A percentile compares a stretch with the other conserved stretches of the same genome.
Evolutionary conservation across 768 basidiomycete species (phyloP).

Genomic region (Tricholoma sp.): DNA sequence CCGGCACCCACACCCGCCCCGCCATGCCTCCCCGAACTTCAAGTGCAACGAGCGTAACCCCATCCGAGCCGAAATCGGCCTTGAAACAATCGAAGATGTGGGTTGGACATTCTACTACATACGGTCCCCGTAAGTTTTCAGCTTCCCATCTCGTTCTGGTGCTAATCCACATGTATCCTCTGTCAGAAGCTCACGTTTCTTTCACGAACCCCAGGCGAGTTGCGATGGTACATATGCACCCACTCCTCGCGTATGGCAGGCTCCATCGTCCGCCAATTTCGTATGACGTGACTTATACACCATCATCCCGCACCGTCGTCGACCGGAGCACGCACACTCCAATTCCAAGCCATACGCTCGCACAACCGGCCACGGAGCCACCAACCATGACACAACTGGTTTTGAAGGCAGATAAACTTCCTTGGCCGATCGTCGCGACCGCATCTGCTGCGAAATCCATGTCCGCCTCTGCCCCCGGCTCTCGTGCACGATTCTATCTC

Average conservation of each 20-base stretch:
- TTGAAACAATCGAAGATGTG: constrained; percentile 44
- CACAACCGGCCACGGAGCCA: constrained; percentile 63
- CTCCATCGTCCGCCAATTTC: constrained; percentile 57
- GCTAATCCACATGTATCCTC: background rate
- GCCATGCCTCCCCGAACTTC: constrained; percentile 31
- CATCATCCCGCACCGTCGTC: constrained; percentile 52
- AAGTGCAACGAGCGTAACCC: constrained; percentile 34
- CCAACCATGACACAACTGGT: constrained; percentile 41
- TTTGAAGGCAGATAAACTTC: constrained; percentile 52
- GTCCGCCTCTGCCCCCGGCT: background rate
- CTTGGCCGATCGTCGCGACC: constrained; percentile 54
- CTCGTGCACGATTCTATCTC: constrained; percentile 1
- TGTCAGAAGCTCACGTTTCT: constrained; percentile 27
- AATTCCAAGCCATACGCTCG: constrained; percentile 50
- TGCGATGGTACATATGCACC: constrained; percentile 52
- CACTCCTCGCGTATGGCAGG: constrained; percentile 52
- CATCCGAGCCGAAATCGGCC: constrained; percentile 39
- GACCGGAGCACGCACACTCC: constrained; percentile 50
- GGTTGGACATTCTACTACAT: constrained; percentile 32
- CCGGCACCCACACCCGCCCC: constrained; percentile 13
- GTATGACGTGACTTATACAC: constrained; percentile 53
- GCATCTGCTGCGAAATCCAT: constrained; percentile 9
- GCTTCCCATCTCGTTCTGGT: constrained; percentile 6
- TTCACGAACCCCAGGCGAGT: constrained; percentile 30
- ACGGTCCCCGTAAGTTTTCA: constrained; percentile 34